Base-by-base conservation (phyloP, 2,329 filamentous ascomycete genomes). In the Didymellaceae sp. region DNA sequence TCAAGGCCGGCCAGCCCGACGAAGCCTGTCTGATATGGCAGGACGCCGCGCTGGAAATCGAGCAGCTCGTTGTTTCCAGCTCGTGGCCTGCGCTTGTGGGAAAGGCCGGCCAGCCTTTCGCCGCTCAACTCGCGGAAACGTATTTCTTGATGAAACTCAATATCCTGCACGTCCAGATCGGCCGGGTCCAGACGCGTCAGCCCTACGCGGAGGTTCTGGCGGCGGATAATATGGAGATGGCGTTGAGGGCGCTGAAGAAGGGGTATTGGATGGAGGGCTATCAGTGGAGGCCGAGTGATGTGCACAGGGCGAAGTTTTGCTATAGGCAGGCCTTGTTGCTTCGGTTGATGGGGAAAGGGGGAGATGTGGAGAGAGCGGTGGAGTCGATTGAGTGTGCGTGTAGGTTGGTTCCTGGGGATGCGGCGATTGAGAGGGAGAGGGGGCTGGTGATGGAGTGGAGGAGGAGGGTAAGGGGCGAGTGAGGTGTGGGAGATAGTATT, bases 131-230 rank as follows among this genome's bases (percentile, higher is more conserved):
- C 1, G 61, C 54, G 0, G 38, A 57, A 10, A 17, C 58, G 3
- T 59, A 60, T 20, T 63, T 64, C 16, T 24, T 54, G 5, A 48
- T 61, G 25, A 52, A 45, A 10, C 54, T 63, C 16, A 63, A 61
- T 28, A 48, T 53, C n/a, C 46, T 38, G 6, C 59, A 59, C 18
- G 13, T 57, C 13, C 30, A 52, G 26, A 39, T 58, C 26, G 24
- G 1, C 11, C 6, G 10, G 5, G 4, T 28, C n/a, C 26, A 28
- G 26, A 28, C 6, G 26, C 26, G n/a, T 13, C 6, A 28, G 11
- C 26, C 11, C 5, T 28, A 9, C 5, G 26, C 26, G 4, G 26
- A 28, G 2, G n/a, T 28, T 7, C 6, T 28, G 26, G 26, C 26
- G 10, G 5, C 26, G 4, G 26, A 28, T 13, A 13, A 5, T 13